Percentiles rank a stretch among this genome's conserved stretches.
These are phyloP conservation scores for Umbelopsis vinacea DNA, from an alignment of 192 early-diverging fungal species.

Conservation along the genomic window DNA sequence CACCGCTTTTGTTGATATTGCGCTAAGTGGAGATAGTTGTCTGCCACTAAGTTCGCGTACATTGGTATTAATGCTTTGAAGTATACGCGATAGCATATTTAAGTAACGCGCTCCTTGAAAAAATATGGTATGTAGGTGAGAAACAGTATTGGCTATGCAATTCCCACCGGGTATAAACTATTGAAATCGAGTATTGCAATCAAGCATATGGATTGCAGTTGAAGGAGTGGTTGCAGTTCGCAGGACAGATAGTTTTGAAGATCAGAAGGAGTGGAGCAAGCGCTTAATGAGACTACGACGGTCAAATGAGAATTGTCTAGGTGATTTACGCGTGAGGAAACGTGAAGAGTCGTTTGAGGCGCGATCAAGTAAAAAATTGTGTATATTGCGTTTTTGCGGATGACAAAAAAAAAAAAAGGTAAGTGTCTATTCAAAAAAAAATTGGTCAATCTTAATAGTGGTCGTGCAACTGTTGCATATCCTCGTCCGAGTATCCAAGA, in stretches of 20 bases:
- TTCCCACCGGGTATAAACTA: too few species aligned
- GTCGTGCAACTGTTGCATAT: constrained; percentile 61
- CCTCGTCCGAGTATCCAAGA: constrained; percentile 86
- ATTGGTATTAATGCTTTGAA: constrained; percentile 3
- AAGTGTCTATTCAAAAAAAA: not conserved
- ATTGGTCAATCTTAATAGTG: constrained; percentile 5
- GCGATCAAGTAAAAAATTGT: too few species aligned
- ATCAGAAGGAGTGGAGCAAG: too few species aligned
- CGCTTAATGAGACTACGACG: too few species aligned
- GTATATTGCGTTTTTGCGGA: not conserved
- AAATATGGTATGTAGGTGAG: not conserved
- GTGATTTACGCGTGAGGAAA: too few species aligned
- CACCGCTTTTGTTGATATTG: not conserved
- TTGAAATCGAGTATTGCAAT: too few species aligned
- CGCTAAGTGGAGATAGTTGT: not conserved
- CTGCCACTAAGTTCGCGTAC: not conserved
- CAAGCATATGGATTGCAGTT: too few species aligned
- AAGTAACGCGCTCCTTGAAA: not conserved
- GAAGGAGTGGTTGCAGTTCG: too few species aligned
- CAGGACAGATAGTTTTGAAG: too few species aligned
- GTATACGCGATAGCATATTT: not conserved
- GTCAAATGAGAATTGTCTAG: too few species aligned
- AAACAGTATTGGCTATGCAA: too few species aligned
- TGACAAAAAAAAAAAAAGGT: not conserved
- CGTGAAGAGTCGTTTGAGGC: too few species aligned